Evolutionary conservation across 2,329 filamentous ascomycete species (phyloP), one percentile per base, ranked within the genome.

Genomic region (Trichocomaceae sp.): DNA sequence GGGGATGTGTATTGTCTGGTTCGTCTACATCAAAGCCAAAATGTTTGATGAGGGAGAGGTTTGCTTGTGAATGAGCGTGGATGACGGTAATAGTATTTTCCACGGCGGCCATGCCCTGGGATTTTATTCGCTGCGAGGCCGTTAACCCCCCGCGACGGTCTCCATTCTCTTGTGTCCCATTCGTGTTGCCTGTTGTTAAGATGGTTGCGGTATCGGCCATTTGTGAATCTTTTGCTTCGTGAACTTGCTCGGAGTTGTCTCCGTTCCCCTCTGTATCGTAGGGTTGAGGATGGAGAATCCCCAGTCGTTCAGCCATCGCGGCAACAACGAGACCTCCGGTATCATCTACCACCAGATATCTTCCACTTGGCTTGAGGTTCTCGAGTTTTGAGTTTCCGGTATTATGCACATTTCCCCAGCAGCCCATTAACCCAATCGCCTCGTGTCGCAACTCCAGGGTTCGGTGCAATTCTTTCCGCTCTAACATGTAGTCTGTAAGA

Each of bases 381-480:
- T 70, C 61, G 20, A 66, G 47, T 13, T 60, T 47, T 19, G 61
- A 59, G 8, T 72, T 67, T n/a, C 72, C 80, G n/a, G 78, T 79
- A 61, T 85, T 90, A 69, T 95, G 90, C 1, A 95, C 84, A 69
- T 99, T 95, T 0, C 85, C 88, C 88, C 90, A 96, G 67, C 89
- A 93, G 6, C 86, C 87, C 13, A 95, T 76, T 54, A 99, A 72
- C 0, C 84, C 90, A 47, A 96, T 74, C 66, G 86, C 82, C 71
- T 99, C 93, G 60, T 93, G 86, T 52, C 91, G 79, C 71, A 96
- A 76, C 64, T 97, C 92, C 76, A 97, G 77, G 29, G 95, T 87
- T 69, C 87, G 90, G 57, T 78, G 75, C 0, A 88, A 79, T 62
- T 97, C 91, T 64, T 87, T 88, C 63, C 95, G 88, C 55, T 86